phyloP scores from a whole-genome alignment of 805 yeast genomes.

The Yamadazyma takamatsuzukensis region DNA sequence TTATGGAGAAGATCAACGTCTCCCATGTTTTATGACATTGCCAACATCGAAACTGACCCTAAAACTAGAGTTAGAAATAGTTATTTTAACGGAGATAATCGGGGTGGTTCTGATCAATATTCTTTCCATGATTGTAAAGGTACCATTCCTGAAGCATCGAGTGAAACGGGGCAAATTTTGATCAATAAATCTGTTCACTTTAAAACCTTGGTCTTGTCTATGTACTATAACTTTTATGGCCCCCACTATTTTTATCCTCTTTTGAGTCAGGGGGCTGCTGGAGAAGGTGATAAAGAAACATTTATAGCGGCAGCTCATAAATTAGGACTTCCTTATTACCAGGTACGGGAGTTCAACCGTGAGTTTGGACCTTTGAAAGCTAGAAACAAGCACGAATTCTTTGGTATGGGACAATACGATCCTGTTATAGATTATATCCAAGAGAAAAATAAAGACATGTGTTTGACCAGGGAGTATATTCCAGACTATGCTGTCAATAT shows the following conservation, averaged over 20 bases:
- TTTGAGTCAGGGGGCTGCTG: conserved; percentile 40
- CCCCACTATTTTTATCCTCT: conserved; percentile 35
- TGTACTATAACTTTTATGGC: conserved; percentile 38
- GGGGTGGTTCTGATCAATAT: conserved; percentile 19
- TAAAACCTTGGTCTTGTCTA: conserved; percentile 27
- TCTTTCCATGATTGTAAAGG: conserved; percentile 57
- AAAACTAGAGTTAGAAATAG: conserved; percentile 21
- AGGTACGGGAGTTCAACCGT: conserved; percentile 32
- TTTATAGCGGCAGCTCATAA: conserved; percentile 41
- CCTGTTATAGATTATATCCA: conserved; percentile 26
- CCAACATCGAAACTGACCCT: conserved; percentile 23
- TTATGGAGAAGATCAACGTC: conserved; percentile 40
- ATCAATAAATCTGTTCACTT: conserved; percentile 31
- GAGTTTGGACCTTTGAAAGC: conserved; percentile 32
- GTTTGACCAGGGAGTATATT: conserved; percentile 6
- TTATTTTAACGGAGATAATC: conserved; percentile 22
- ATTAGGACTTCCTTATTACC: conserved; percentile 32
- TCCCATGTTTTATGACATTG: conserved; percentile 32
- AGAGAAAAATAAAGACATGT: conserved; percentile 9
- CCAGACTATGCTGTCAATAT: conserved; percentile 20
- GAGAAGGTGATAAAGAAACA: conserved; percentile 43
- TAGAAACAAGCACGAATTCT: conserved; percentile 23
- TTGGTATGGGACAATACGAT: conserved; percentile 38
- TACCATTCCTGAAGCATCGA: conserved; percentile 42
- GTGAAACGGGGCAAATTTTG: conserved; percentile 38